A percentile compares a stretch with the other conserved stretches of the same genome.
These are phyloP conservation scores for Hypoxylon perforatum DNA, from an alignment of 495 filamentous ascomycete species.

Conservation along the genomic window DNA sequence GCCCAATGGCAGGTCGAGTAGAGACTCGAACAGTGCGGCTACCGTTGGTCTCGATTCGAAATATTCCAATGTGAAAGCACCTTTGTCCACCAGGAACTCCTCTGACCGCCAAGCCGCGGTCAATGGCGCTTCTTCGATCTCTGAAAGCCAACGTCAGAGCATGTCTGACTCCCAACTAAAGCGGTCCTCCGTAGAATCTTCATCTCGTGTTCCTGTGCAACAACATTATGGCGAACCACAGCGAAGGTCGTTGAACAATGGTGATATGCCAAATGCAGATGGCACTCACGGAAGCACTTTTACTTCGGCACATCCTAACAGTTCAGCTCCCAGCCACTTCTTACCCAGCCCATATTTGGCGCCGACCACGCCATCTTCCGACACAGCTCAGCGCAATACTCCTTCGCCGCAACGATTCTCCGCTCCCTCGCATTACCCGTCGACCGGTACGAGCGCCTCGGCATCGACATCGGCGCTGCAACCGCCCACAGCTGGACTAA, in stretches of 20 bases:
- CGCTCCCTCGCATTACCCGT: conserved; percentile 73
- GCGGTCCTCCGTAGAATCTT: conserved; percentile 47
- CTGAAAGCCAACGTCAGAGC: conserved; percentile 37
- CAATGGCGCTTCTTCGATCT: conserved; percentile 24
- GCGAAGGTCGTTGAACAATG: conserved; percentile 45
- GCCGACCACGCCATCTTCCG: conserved; percentile 54
- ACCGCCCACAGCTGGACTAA: conserved; percentile 61
- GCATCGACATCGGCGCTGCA: conserved; percentile 55
- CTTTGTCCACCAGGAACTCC: conserved; percentile 29
- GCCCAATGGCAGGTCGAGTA: conserved; percentile 50
- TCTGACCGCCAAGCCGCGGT: conserved; percentile 26
- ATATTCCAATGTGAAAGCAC: conserved; percentile 21
- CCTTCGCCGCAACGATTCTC: conserved; percentile 73
- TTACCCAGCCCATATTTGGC: conserved; percentile 48
- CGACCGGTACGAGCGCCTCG: conserved; percentile 51
- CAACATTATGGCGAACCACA: conserved; percentile 49
- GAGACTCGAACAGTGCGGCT: conserved; percentile 36
- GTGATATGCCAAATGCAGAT: conserved; percentile 47
- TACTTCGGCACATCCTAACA: conserved; percentile 24
- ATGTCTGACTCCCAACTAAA: conserved; percentile 37
- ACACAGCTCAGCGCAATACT: conserved; percentile 53
- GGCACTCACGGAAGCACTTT: conserved; percentile 31
- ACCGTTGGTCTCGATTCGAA: conserved; percentile 24
- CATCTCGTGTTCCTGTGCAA: conserved; percentile 44
- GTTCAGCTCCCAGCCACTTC: conserved; percentile 15